Percentiles rank a stretch among this genome's conserved stretches.
These are phyloP conservation scores for Circinella umbellata DNA, from an alignment of 371 early-diverging fungal genomes.

Conservation along the genomic window DNA sequence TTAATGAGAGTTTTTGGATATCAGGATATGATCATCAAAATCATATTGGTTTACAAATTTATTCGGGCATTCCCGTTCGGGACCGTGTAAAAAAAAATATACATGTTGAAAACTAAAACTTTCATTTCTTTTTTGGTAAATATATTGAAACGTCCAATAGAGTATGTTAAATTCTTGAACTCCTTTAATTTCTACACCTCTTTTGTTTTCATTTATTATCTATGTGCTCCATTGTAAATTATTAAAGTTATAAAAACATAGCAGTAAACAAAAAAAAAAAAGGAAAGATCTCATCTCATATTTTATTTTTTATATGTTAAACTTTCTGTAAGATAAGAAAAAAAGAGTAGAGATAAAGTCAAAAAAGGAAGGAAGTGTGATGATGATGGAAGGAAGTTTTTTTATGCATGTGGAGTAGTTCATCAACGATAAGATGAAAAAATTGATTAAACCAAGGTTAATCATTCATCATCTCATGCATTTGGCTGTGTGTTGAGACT, in stretches of 20 bases:
- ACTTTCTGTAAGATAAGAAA: background rate
- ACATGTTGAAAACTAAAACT: background rate
- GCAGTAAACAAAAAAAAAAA: no score
- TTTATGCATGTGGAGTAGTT: background rate
- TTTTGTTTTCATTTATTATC: no score
- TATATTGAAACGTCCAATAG: background rate
- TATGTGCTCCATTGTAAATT: no score
- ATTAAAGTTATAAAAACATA: no score
- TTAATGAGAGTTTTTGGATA: conserved; percentile 2
- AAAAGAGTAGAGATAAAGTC: background rate
- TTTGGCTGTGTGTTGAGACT: background rate
- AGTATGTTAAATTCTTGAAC: no score
- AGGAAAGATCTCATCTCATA: background rate
- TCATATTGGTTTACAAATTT: background rate
- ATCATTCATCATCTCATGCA: conserved; percentile 9
- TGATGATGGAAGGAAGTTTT: background rate
- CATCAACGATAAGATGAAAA: background rate
- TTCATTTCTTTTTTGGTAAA: no score
- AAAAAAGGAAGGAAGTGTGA: background rate
- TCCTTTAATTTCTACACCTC: no score
- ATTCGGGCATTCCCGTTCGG: conserved; percentile 9
- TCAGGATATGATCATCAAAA: conserved; percentile 11
- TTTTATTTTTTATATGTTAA: background rate
- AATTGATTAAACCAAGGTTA: background rate
- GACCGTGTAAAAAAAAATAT: conserved; percentile 7